Base-by-base conservation (phyloP, 306 rosid genomes). In the Sicyos baderoa region DNA sequence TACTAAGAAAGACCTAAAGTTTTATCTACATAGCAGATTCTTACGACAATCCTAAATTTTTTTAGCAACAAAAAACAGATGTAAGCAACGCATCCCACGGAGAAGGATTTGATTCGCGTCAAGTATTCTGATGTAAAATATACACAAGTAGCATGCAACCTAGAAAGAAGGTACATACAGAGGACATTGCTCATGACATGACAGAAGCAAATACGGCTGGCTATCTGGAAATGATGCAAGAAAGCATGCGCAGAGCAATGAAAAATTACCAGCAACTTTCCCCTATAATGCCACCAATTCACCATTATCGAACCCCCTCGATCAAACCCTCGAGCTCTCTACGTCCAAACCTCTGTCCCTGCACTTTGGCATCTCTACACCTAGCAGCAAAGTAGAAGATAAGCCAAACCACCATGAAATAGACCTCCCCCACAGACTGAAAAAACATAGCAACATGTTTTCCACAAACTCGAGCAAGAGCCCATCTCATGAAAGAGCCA, bases 331-430 rank as follows among this genome's bases (percentile, higher is more conserved):
- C 96, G 76, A 82, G 76, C 75, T 86, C 97, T 69, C 90, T 80
- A 70, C 79, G 84, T 72, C 90, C 91, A 62, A 87, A 90, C 79
- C 86, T 77, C 80, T 84, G 81, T 53, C 89, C 91, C 70, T 80
- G 91, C 29, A 67, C 73, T 72, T 79, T 76, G 16, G 99, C 96
- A 79, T 86, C 96, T 76, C 82, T 86, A 82, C 76, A 77, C 85
- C 88, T 80, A 5, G 86, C 83, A 9, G 81, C 86, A 63, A 94
- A 85, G 86, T 90, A 94, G 80, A 84, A 88, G 48, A 90, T 72
- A 68, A 94, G 82, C 99, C 97, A 94, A 47, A 83, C 77, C 59
- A 90, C 90, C 99, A 94, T 86, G 72, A 94, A 94, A 79, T 94
- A 94, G 67, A 94, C 90, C 86, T 94, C 99, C 86, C 87, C 69